Conservation (phyloP, 352 stramenopile species). For the Phytophthora pisi region DNA sequence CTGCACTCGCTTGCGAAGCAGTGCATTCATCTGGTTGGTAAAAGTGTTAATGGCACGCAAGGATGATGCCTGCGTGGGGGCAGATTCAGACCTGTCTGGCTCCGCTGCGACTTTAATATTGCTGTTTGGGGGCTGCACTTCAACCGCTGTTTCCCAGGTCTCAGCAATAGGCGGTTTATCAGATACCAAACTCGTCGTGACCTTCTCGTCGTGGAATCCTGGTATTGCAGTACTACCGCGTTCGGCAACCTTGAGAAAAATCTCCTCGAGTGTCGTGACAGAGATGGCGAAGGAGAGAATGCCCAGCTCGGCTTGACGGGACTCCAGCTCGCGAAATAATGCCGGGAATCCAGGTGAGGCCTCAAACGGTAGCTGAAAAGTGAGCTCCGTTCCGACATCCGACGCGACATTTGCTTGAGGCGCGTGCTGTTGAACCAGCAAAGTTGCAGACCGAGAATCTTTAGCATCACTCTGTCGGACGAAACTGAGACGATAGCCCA, state of each 20-base stretch:
- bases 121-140: constrained; percentile 6
- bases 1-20: constrained; percentile 64
- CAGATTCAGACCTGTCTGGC: not conserved
- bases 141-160: constrained; percentile 11
- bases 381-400: constrained; percentile 79
- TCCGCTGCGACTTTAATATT: constrained; percentile 6
- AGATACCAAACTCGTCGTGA: not conserved
- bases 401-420: constrained; percentile 47
- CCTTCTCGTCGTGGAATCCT: not conserved
- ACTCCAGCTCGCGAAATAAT: constrained; percentile 81
- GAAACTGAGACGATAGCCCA: constrained; percentile 81
- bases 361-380: constrained; percentile 77
- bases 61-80: not conserved
- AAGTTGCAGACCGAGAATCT: constrained; percentile 2
- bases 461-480: constrained; percentile 28
- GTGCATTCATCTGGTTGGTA: constrained; percentile 51
- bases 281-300: constrained; percentile 76
- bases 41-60: constrained; percentile 2
- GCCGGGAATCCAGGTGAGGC: constrained; percentile 56
- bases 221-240: constrained; percentile 1
- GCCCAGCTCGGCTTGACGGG: constrained; percentile 31
- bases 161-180: not conserved
- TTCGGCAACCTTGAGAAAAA: constrained; percentile 90
- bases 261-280: constrained; percentile 88
- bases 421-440: constrained; percentile 45